phyloP scores from a whole-genome alignment of 352 stramenopile species.

The Globisporangium megalacanthum region DNA sequence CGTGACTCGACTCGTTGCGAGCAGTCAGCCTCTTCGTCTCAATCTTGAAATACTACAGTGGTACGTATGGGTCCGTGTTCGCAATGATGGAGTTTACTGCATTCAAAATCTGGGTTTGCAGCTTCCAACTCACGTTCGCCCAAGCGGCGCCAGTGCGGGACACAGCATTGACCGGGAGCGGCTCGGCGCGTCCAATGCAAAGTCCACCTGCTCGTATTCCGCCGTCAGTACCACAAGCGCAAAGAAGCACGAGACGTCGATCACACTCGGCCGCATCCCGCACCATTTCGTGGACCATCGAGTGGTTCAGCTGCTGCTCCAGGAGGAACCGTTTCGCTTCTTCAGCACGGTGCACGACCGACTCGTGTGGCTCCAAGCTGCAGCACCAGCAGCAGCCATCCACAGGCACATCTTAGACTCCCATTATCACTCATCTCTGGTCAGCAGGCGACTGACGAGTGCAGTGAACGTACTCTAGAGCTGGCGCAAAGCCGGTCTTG shows the following conservation, averaged over 20 bases:
- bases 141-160: slow-evolving; percentile 24
- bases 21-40: too few relatives aligned
- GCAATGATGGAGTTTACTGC: too few relatives aligned
- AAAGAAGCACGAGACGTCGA: too few relatives aligned
- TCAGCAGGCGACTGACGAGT: too few relatives aligned
- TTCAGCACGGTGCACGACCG: slow-evolving; percentile 42
- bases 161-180: slow-evolving; percentile 64
- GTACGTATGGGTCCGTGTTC: too few relatives aligned
- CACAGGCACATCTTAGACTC: background rate
- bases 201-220: slow-evolving; percentile 46
- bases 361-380: slow-evolving; percentile 52
- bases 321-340: slow-evolving; percentile 49
- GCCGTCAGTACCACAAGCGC: too few relatives aligned
- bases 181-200: slow-evolving; percentile 46
- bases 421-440: background rate
- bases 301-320: slow-evolving; percentile 34
- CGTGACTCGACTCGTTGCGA: too few relatives aligned
- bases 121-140: background rate
- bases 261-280: background rate
- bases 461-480: slow-evolving; percentile 45
- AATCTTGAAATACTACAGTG: too few relatives aligned
- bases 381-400: background rate
- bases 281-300: slow-evolving; percentile 61
- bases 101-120: background rate
- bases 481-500: slow-evolving; percentile 67